Evolutionary conservation across 129 eudicot species (phyloP).

Genomic region (carrot (Daucus carota)): DH1_v3.0 NC_030383.2:54522001-54522500

Average conservation of each 20-base stretch:
- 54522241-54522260: neutral
- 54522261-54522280: neutral
- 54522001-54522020: conserved; percentile 56
- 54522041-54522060: conserved; percentile 12
- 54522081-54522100: neutral
- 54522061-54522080: neutral
- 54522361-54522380: too few relatives aligned
- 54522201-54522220: neutral
- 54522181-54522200: neutral
- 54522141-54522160: neutral
- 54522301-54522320: too few relatives aligned
- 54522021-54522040: conserved; percentile 34
- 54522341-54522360: too few relatives aligned
- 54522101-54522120: neutral
- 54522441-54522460: too few relatives aligned
- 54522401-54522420: too few relatives aligned
- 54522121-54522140: neutral
- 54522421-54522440: too few relatives aligned
- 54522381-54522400: too few relatives aligned
- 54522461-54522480: too few relatives aligned
- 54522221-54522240: neutral
- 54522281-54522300: neutral
- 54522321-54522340: too few relatives aligned
- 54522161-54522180: neutral
- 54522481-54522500: too few relatives aligned